Evolutionary conservation across 2,329 filamentous ascomycete genomes (phyloP).

Genomic region (Xylariomycetidae sp.): DNA sequence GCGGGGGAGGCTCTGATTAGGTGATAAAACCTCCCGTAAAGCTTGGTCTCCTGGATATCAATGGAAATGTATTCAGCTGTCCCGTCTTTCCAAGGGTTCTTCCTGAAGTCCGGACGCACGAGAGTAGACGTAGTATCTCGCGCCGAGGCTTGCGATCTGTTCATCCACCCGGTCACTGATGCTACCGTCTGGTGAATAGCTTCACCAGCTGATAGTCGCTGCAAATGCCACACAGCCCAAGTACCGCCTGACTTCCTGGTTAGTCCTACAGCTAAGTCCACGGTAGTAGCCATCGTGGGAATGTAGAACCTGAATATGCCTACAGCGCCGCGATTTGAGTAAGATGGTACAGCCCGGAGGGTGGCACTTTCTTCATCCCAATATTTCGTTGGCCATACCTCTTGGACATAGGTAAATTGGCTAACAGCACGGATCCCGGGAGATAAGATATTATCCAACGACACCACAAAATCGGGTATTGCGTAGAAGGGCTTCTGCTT

Average conservation of each 20-base stretch:
- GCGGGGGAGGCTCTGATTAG: slow-evolving; percentile 5
- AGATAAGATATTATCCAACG: slow-evolving; percentile 4
- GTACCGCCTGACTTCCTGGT: background rate
- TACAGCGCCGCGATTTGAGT: slow-evolving; percentile 3
- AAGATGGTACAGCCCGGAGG: slow-evolving; percentile 2
- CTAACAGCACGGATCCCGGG: background rate
- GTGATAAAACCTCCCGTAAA: slow-evolving; percentile 5
- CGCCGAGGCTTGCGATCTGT: background rate
- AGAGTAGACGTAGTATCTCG: background rate
- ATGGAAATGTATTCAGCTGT: slow-evolving; percentile 1
- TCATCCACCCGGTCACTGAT: slow-evolving; percentile 7
- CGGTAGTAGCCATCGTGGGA: background rate
- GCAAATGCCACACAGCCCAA: slow-evolving; percentile 7
- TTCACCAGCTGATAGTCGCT: slow-evolving; percentile 4
- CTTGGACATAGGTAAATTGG: slow-evolving; percentile 1
- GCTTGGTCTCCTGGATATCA: slow-evolving; percentile 1
- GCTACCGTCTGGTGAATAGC: slow-evolving; percentile 3
- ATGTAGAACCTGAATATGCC: slow-evolving; percentile 8
- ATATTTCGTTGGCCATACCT: slow-evolving; percentile 7
- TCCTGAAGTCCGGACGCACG: background rate
- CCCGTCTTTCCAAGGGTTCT: slow-evolving; percentile 1
- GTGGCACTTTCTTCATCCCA: slow-evolving; percentile 7
- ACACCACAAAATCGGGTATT: slow-evolving; percentile 5
- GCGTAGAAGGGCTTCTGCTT: slow-evolving; percentile 8
- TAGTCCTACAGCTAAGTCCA: slow-evolving; percentile 8